Evolutionary conservation across 2,329 filamentous ascomycete genomes (phyloP).

Genomic region (Botrytis pseudocinerea): DNA sequence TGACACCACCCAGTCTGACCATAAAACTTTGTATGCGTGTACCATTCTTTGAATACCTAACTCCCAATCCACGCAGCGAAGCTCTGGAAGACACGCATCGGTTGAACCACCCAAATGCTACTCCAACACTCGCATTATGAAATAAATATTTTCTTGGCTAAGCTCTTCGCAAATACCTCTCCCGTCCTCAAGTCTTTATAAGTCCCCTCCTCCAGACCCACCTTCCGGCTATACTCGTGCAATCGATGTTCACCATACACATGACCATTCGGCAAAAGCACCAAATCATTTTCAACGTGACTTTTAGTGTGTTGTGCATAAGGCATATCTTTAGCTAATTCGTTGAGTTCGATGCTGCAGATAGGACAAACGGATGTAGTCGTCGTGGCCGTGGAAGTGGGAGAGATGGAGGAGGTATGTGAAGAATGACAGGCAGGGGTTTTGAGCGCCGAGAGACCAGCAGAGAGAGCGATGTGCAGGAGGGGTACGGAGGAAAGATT

Average conservation of each 20-base stretch:
- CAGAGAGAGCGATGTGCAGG: conserved; percentile 85
- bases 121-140: conserved; percentile 50
- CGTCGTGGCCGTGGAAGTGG: conserved; percentile 39
- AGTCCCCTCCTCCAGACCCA: conserved; percentile 64
- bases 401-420: conserved; percentile 35
- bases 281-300: conserved; percentile 82
- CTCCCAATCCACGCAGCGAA: not conserved
- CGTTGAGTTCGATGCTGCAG: conserved; percentile 92
- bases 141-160: conserved; percentile 87
- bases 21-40: too few species aligned
- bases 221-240: conserved; percentile 74
- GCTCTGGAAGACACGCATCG: not conserved
- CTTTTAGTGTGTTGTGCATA: conserved; percentile 96
- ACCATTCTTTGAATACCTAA: not conserved
- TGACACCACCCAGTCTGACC: too few species aligned
- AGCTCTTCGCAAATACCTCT: conserved; percentile 60
- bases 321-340: conserved; percentile 82
- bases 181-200: conserved; percentile 80
- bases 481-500: conserved; percentile 79
- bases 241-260: conserved; percentile 79
- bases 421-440: conserved; percentile 85
- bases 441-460: conserved; percentile 91
- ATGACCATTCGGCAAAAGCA: conserved; percentile 82
- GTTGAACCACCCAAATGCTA: not conserved
- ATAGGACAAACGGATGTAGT: conserved; percentile 83